Evolutionary conservation across 2,329 filamentous ascomycete species (phyloP), one percentile per base, ranked within the genome.

Genomic region (Penicillium fuscoglaucum): DNA sequence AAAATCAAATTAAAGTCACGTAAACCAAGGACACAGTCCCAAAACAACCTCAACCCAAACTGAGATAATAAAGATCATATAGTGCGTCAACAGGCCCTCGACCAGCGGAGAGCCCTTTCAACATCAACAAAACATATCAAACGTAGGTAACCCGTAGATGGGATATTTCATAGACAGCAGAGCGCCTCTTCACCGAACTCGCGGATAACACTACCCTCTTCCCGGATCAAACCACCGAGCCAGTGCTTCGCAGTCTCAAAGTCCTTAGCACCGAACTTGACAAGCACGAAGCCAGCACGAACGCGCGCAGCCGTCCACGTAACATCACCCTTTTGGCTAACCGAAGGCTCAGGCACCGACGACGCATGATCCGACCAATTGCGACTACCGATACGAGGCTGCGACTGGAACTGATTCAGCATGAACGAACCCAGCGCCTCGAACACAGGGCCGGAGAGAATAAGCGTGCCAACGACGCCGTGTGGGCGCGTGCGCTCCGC

Each of bases 231-330:
- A 7, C 81, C 82, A 10, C 87, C 86, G 58, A 98, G 81, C 91
- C 93, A 98, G 47, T 84, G 78, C 64, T 90, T 85, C 4, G 88
- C 92, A 28, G 88, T 89, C 73, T 98, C 92, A 26, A 96, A 88
- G 45, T 88, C 88, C 55, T 82, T 83, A 1, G 93, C 90, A 1
- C 90, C 91, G 72, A 98, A 96, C 74, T 98, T 98, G 66, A 98
- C 89, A 28, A 97, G 83, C 4, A 95, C 88, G 69, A 93, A 96
- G 4, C 91, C 89, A 17, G 70, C 74, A 53, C 92, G 83, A 35
- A 96, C 86, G 28, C 83, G 84, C 15, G 92, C 90, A 13, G 90
- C 90, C 28, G 91, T 93, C 91, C 92, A 96, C 4, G 93, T 79
- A 4, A 96, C 74, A 17, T 84, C 84, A 49, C 66, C 64, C 37